Evolutionary conservation across 306 rosid species (phyloP), one percentile per base, ranked within the genome.

Genomic region (Dicorynia guianensis): DNA sequence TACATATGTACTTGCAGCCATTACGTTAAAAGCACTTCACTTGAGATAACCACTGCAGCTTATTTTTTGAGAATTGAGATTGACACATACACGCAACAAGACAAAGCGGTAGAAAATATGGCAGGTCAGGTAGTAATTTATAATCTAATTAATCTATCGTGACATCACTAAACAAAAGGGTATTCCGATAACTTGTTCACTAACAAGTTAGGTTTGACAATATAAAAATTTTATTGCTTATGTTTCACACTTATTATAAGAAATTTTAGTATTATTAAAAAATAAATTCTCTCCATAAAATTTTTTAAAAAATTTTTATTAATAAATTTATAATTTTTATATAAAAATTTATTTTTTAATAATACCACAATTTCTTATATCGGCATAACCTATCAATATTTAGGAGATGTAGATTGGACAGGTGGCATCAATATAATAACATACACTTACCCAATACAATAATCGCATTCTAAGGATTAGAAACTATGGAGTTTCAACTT

Each of bases 21-120:
- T 47, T 67, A 80, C 80, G 69, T 79, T 80, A 69, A 56, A 74
- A 67, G 77, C 72, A 74, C 76, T 60, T 69, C 8, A 52, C 66
- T 54, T 59, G 47, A 17, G 75, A 71, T 76, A 54, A 63, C 63
- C 54, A 33, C 74, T 71, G 86, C 81, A 76, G 40, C 71, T 76
- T 83, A 65, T 78, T 80, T 2, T 69, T 48, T 52, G 48, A 47
- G 58, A 55, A n/a, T n/a, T n/a, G 82, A 47, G 58, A 55, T 40
- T 33, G 86, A 79, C 60, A 58, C 61, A 33, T 80, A 63, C 65
- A 1, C 55, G 74, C 15, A 48, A 73, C 34, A 42, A 68, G 72
- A 81, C 69, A 82, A 80, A 49, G 47, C 48, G 50, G 53, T 68
- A 66, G 57, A 54, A 70, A 20, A 42, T 40, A 63, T 56, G 19